A percentile compares a stretch with the other conserved stretches of the same genome.
phyloP scores from a whole-genome alignment of 495 filamentous ascomycete species.

The Cercophora samala region DNA sequence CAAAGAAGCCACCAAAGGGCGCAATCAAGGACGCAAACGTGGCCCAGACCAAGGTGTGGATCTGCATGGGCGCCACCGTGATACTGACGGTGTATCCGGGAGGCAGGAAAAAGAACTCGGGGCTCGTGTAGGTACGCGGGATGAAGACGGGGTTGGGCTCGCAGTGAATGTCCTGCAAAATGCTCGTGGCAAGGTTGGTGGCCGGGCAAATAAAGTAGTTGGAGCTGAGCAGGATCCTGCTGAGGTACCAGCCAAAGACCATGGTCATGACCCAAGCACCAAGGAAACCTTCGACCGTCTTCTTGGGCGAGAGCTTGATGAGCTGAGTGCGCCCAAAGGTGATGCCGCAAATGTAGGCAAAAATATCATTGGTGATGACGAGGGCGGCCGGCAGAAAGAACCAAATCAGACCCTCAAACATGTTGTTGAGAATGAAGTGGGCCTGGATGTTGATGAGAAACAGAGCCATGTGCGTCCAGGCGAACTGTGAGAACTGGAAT shows the following conservation, averaged over 20 bases:
- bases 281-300: slow-evolving; percentile 97
- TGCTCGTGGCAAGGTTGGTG: slow-evolving; percentile 89
- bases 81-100: slow-evolving; percentile 51
- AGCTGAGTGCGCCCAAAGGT: slow-evolving; percentile 94
- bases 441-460: slow-evolving; percentile 97
- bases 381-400: slow-evolving; percentile 95
- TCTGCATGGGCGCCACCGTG: slow-evolving; percentile 82
- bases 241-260: slow-evolving; percentile 76
- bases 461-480: slow-evolving; percentile 98
- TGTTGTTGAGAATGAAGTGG: slow-evolving; percentile 99
- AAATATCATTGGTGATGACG: slow-evolving; percentile 98
- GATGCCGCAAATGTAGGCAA: slow-evolving; percentile 96
- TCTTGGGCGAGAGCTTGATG: slow-evolving; percentile 98
- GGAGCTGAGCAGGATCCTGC: slow-evolving; percentile 83
- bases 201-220: slow-evolving; percentile 99
- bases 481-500: slow-evolving; percentile 99
- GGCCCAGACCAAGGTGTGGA: slow-evolving; percentile 87
- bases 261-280: slow-evolving; percentile 97
- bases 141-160: slow-evolving; percentile 90
- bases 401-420: slow-evolving; percentile 99
- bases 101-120: slow-evolving; percentile 60
- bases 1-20: slow-evolving; percentile 98
- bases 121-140: slow-evolving; percentile 72
- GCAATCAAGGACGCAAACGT: slow-evolving; percentile 96
- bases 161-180: slow-evolving; percentile 88